A percentile compares a stretch with the other conserved stretches of the same genome.
phyloP scores from a whole-genome alignment of 257 asterid genomes.

The Schizonepeta tenuifolia region DNA sequence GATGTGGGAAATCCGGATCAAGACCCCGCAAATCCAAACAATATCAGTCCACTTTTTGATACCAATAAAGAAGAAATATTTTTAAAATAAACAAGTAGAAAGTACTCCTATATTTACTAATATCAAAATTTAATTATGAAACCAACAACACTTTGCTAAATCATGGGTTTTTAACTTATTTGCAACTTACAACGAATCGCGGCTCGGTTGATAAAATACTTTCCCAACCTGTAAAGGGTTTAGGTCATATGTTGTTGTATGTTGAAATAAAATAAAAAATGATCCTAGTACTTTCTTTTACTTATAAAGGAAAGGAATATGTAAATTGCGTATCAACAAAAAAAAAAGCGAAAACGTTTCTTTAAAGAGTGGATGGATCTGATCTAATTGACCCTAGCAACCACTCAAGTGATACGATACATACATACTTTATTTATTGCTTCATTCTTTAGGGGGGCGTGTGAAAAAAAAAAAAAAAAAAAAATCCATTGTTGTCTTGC shows the following conservation, averaged over 20 bases:
- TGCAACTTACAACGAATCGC: too few species aligned
- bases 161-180: too few species aligned
- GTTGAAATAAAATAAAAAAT: too few species aligned
- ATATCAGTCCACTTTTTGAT: conserved; percentile 1
- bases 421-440: background rate
- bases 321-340: background rate
- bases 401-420: conserved; percentile 21
- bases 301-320: background rate
- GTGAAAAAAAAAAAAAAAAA: too few species aligned
- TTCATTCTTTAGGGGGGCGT: background rate
- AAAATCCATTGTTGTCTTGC: background rate
- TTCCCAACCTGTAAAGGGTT: too few species aligned
- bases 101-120: background rate
- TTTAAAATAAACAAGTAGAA: background rate
- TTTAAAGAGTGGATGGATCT: background rate
- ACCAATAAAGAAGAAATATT: background rate
- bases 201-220: too few species aligned
- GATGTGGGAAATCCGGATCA: conserved; percentile 36
- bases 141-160: too few species aligned
- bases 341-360: background rate
- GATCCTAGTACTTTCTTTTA: too few species aligned
- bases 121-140: too few species aligned
- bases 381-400: conserved; percentile 15
- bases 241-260: too few species aligned
- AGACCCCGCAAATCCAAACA: conserved; percentile 52